Percentiles rank a stretch among this genome's conserved stretches.
Evolutionary conservation across 768 basidiomycete species (phyloP).

Genomic region (Phlebiopsis gigantea): DNA sequence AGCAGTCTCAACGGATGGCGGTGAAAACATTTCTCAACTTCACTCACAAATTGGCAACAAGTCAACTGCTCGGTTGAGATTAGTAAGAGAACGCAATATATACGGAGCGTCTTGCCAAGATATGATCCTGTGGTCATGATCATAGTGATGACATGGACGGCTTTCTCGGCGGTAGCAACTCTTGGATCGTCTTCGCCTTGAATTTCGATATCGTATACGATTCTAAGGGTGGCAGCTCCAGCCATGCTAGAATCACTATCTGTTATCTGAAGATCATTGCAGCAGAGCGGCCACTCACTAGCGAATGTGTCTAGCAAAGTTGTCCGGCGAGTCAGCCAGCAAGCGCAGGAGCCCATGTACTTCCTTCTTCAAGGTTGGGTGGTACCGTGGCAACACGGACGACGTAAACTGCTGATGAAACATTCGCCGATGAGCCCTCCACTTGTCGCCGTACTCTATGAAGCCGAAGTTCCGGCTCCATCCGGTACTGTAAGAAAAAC

Average conservation of each 20-base stretch:
- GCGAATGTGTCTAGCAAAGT: not conserved
- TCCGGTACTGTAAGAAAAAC: constrained; percentile 1
- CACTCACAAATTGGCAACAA: constrained; percentile 4
- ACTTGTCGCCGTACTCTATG: constrained; percentile 10
- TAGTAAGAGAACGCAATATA: not conserved
- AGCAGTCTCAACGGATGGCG: too few species aligned
- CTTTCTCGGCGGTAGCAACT: not conserved
- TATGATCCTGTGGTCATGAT: not conserved
- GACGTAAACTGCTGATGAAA: constrained; percentile 10
- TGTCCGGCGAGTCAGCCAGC: not conserved
- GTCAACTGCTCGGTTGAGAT: not conserved
- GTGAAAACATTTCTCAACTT: too few species aligned
- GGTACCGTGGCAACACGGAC: not conserved
- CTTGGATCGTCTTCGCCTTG: not conserved
- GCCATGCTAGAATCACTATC: not conserved
- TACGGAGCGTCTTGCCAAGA: not conserved
- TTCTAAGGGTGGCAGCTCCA: not conserved
- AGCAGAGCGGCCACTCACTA: not conserved
- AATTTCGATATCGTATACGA: not conserved
- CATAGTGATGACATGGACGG: not conserved
- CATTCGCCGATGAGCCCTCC: constrained; percentile 6
- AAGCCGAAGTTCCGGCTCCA: constrained; percentile 6
- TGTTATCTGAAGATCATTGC: not conserved
- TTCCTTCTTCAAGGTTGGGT: not conserved
- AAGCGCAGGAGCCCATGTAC: constrained; percentile 2